Evolutionary conservation across 345 rosid species (phyloP).

Genomic region (Rhodomyrtus tomentosa): DNA sequence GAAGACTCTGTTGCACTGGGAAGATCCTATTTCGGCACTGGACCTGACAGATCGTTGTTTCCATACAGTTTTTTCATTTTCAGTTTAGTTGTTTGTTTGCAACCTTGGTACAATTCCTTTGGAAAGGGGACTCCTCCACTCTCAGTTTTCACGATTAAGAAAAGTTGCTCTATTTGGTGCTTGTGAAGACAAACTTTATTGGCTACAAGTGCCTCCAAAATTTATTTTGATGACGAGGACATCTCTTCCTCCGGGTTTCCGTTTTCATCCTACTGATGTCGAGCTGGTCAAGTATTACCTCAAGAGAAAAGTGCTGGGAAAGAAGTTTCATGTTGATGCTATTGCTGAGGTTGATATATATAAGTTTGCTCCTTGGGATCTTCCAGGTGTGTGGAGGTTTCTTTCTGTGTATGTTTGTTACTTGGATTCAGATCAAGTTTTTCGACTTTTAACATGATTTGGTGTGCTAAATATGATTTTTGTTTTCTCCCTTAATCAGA

Average conservation of each 20-base stretch:
- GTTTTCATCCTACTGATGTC: constrained; percentile 75
- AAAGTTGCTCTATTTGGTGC: not conserved
- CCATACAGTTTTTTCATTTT: not conserved
- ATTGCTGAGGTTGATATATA: constrained; percentile 58
- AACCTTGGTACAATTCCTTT: not conserved
- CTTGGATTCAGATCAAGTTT: not conserved
- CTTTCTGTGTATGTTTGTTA: not conserved
- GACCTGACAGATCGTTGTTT: constrained; percentile 35
- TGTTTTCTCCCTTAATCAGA: constrained; percentile 5
- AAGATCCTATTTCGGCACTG: constrained; percentile 49
- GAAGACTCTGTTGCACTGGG: constrained; percentile 57
- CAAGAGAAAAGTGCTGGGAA: constrained; percentile 54
- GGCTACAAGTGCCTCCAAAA: not conserved
- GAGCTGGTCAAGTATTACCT: constrained; percentile 61
- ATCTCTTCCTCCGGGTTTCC: constrained; percentile 50
- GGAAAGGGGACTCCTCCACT: not conserved
- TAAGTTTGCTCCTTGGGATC: constrained; percentile 59
- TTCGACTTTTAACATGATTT: not conserved
- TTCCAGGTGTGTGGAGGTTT: constrained; percentile 19
- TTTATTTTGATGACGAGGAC: constrained; percentile 24
- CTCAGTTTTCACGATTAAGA: not conserved
- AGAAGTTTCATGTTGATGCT: constrained; percentile 16
- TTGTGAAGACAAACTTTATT: not conserved
- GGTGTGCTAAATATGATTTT: not conserved
- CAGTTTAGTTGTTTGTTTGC: not conserved